Evolutionary conservation across 306 rosid genomes (phyloP), one percentile per base, ranked within the genome.

Genomic region (Castanopsis chinensis): DNA sequence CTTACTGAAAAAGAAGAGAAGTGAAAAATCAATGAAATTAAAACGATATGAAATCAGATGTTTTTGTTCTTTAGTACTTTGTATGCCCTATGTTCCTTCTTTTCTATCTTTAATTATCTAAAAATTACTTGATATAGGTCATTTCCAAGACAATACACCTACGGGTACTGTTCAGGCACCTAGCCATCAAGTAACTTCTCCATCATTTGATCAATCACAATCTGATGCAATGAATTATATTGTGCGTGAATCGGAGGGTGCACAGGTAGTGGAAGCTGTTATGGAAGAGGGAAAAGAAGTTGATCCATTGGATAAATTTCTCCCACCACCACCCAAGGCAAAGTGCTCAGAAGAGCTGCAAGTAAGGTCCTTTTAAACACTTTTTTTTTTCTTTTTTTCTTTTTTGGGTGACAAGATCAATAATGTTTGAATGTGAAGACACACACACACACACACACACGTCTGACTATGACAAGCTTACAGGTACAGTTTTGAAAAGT

Each of bases 311-410:
- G 90, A 89, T 78, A 88, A 61, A 60, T 96, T 91, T 85, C 93
- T 93, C 72, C 98, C 94, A 74, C 89, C 96, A 18, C 96, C 94
- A 17, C 86, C 89, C 54, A 89, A 91, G 78, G 87, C 6, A 20
- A 88, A 89, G 88, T 93, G 99, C 87, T 90, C 94, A 0, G 97
- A 89, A 77, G 97, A 95, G 69, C 81, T 91, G 67, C 99, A 95
- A 84, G 99, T 91, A 84, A 85, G 91, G 77, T 85, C 70, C 73
- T 54, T 59, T 74, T 79, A 17, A 49, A 73, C n/a, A 53, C 13
- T 5, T 76, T 80, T 28, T 23, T 30, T 21, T n/a, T 57, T 2
- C 10, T 19, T 18, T 56, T n/a, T 56, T 55, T 3, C 1, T 57
- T 57, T 58, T 58, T 10, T 12, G 65, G 25, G 33, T 23, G 18